Evolutionary conservation across 805 yeast genomes (phyloP).

Genomic region (Tanozyma kutaoensis): DNA sequence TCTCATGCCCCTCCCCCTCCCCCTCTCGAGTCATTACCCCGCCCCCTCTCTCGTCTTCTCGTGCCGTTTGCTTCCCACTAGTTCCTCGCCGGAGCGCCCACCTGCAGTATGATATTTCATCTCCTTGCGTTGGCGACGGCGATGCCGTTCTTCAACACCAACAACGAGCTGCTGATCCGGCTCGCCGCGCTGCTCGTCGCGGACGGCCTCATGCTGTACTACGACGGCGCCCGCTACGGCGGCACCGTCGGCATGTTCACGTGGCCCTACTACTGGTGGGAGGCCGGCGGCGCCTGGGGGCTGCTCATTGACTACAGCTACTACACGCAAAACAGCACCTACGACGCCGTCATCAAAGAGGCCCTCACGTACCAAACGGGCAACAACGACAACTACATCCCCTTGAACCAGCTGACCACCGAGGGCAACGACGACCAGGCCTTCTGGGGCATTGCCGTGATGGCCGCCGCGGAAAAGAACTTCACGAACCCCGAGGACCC

Average conservation of each 20-base stretch:
- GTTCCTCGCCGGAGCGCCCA: too few species aligned
- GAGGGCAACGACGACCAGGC: conserved; percentile 99
- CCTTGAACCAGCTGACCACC: conserved; percentile 75
- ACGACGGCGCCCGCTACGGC: conserved; percentile 54
- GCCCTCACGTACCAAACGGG: conserved; percentile 61
- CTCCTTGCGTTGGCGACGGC: too few species aligned
- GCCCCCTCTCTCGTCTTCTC: too few species aligned
- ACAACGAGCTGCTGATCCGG: too few species aligned
- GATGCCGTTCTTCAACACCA: too few species aligned
- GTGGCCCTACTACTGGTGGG: conserved; percentile 97
- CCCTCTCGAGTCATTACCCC: too few species aligned
- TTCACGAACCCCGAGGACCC: conserved; percentile 62
- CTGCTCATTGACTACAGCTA: conserved; percentile 67
- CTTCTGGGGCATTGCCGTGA: conserved; percentile 90
- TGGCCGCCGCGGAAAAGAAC: conserved; percentile 85
- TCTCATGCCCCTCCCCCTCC: too few species aligned
- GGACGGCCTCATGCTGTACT: conserved; percentile 71
- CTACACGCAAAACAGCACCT: conserved; percentile 58
- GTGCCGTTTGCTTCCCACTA: too few species aligned
- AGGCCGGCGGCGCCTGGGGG: conserved; percentile 95
- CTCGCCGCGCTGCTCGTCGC: conserved; percentile 51
- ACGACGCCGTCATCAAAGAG: conserved; percentile 39
- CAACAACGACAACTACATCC: conserved; percentile 59
- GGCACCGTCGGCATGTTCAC: conserved; percentile 80
- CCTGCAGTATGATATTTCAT: too few species aligned